Percentiles rank a stretch among this genome's conserved stretches.
Evolutionary conservation across 306 rosid genomes (phyloP).

Genomic region (Lathyrus tuberosus): DNA sequence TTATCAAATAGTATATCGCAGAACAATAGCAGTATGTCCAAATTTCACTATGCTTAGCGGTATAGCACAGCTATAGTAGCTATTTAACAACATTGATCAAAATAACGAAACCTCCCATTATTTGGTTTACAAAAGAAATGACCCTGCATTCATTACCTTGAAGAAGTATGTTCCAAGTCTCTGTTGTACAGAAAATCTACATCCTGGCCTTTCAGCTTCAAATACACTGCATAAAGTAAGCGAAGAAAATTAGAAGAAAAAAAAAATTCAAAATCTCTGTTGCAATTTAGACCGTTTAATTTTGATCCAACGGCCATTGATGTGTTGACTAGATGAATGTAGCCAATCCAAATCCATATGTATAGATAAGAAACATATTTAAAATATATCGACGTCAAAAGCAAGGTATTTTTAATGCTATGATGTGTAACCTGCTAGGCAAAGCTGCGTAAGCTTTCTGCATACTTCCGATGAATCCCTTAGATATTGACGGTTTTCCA

Average conservation of each 20-base stretch:
- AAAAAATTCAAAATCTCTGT: background rate
- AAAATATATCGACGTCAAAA: constrained; percentile 20
- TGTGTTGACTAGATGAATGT: background rate
- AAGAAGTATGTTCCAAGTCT: constrained; percentile 80
- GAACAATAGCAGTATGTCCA: too few relatives aligned
- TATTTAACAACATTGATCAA: too few relatives aligned
- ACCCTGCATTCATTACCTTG: constrained; percentile 50
- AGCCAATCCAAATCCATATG: constrained; percentile 7
- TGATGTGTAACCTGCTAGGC: constrained; percentile 86
- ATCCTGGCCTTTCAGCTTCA: constrained; percentile 95
- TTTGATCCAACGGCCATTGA: background rate
- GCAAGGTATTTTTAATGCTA: constrained; percentile 16
- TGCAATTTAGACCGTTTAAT: background rate
- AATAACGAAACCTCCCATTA: background rate
- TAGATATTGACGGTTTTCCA: constrained; percentile 69
- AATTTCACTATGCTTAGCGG: too few relatives aligned
- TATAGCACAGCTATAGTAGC: too few relatives aligned
- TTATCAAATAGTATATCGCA: too few relatives aligned
- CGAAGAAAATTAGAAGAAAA: constrained; percentile 24
- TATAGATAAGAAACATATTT: background rate
- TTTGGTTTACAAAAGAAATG: constrained; percentile 16
- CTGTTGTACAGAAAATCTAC: constrained; percentile 75
- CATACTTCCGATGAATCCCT: constrained; percentile 69
- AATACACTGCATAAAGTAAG: constrained; percentile 70
- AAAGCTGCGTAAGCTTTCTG: constrained; percentile 73